phyloP scores from a whole-genome alignment of 2,329 filamentous ascomycete species.

The Lomentospora prolificans region DNA sequence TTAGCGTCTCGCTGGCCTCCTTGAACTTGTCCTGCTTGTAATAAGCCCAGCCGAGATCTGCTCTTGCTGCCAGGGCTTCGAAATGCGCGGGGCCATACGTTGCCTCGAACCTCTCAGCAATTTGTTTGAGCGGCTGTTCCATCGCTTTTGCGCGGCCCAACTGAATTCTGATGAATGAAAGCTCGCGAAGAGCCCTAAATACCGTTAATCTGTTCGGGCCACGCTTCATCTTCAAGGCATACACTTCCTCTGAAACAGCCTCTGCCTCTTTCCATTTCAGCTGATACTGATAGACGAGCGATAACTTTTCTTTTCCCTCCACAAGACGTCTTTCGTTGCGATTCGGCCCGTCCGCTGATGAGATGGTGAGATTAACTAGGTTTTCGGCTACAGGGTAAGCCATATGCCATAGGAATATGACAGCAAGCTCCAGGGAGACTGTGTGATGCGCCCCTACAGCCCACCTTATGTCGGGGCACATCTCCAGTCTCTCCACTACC shows the following conservation, averaged over 20 bases:
- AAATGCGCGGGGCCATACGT: slow-evolving; percentile 1
- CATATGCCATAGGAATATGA: not conserved
- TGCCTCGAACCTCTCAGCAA: slow-evolving; percentile 6
- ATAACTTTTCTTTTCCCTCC: not conserved
- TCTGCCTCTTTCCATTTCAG: not conserved
- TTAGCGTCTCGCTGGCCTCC: slow-evolving; percentile 21
- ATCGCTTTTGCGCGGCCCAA: not conserved
- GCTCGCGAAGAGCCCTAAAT: slow-evolving; percentile 1
- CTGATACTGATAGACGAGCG: slow-evolving; percentile 3
- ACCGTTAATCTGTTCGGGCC: not conserved
- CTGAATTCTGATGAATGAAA: slow-evolving; percentile 1
- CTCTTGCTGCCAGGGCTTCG: slow-evolving; percentile 4
- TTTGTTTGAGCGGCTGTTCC: not conserved
- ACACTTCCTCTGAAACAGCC: not conserved
- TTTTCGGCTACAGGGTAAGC: not conserved
- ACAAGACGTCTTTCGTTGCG: not conserved
- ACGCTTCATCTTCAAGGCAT: not conserved
- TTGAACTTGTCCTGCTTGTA: slow-evolving; percentile 22
- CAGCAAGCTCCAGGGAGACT: not conserved
- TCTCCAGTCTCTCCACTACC: not conserved
- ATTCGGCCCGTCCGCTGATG: not conserved
- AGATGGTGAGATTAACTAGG: not conserved
- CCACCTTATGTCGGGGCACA: not conserved
- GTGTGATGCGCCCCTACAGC: not conserved
- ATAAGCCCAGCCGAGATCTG: slow-evolving; percentile 1